Percentiles rank a stretch among this genome's conserved stretches.
These are phyloP conservation scores for Beauveria caledonica DNA, from an alignment of 2,329 filamentous ascomycete species.

Conservation along the genomic window DNA sequence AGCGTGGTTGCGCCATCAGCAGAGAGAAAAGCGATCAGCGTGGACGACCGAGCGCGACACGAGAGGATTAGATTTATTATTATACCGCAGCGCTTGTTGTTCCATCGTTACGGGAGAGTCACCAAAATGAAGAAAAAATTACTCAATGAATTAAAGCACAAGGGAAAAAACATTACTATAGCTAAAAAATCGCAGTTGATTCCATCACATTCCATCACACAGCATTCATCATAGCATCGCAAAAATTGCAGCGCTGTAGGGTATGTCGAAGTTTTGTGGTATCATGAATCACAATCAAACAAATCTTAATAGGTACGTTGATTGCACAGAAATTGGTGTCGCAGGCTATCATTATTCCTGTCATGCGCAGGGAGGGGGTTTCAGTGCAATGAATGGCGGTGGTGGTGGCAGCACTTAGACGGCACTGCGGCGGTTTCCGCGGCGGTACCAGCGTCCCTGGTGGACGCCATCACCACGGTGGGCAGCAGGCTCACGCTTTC, in stretches of 20 bases:
- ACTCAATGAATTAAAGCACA: background rate
- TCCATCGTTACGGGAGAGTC: no score
- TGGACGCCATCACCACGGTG: conserved; percentile 21
- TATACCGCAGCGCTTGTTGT: no score
- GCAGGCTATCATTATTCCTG: background rate
- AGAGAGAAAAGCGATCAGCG: no score
- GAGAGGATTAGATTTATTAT: no score
- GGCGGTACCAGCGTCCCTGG: conserved; percentile 23
- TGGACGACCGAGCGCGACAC: no score
- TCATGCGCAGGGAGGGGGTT: no score
- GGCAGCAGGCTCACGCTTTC: conserved; percentile 29
- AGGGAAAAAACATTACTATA: background rate
- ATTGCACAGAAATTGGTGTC: background rate
- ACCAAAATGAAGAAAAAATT: background rate
- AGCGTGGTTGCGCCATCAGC: no score
- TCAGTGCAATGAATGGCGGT: no score
- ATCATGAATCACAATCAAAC: conserved; percentile 1
- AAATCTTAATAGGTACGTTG: background rate
- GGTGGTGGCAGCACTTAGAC: conserved; percentile 25
- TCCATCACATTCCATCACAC: background rate
- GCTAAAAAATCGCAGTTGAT: background rate
- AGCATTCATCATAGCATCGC: background rate
- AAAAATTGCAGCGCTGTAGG: background rate
- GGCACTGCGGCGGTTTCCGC: conserved; percentile 35
- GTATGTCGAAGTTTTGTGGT: background rate